Conservation (phyloP, 129 eudicot species). For the Scalesia atractyloides region DNA sequence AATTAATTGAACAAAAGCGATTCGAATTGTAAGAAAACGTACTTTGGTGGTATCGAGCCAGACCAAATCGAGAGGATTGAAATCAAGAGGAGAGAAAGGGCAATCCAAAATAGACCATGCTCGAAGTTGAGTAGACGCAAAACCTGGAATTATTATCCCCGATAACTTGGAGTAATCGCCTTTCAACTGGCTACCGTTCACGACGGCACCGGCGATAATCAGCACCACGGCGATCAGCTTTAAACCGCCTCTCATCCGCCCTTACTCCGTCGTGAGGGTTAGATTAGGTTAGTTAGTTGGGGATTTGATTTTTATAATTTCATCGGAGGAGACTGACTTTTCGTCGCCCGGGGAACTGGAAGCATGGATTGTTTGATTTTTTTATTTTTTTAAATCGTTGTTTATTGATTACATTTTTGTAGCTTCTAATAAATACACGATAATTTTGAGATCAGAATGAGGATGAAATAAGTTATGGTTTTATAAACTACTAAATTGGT, state of each 20-base stretch:
- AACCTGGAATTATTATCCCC: constrained; percentile 91
- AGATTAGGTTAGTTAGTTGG: constrained; percentile 22
- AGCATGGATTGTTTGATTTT: constrained; percentile 10
- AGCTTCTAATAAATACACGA: not conserved
- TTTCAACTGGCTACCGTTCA: constrained; percentile 41
- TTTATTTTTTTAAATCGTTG: not conserved
- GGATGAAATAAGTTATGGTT: not conserved
- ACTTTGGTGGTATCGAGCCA: constrained; percentile 99
- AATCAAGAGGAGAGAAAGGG: constrained; percentile 96
- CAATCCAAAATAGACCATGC: constrained; percentile 98
- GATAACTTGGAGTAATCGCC: constrained; percentile 62
- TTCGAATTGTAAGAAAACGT: constrained; percentile 4
- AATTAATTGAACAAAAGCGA: not conserved
- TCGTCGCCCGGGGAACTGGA: constrained; percentile 30
- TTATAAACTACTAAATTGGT: too few relatives aligned
- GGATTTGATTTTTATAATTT: constrained; percentile 22
- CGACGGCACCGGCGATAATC: constrained; percentile 40
- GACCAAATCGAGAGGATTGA: constrained; percentile 95
- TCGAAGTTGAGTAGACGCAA: constrained; percentile 91
- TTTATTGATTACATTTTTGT: not conserved
- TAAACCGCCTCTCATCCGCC: constrained; percentile 15
- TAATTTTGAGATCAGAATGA: not conserved
- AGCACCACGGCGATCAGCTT: constrained; percentile 31
- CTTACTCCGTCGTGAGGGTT: constrained; percentile 18
- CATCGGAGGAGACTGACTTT: constrained; percentile 35